Evolutionary conservation across 192 early-diverging fungal genomes (phyloP).

Genomic region (Coemansia pectinata): DNA sequence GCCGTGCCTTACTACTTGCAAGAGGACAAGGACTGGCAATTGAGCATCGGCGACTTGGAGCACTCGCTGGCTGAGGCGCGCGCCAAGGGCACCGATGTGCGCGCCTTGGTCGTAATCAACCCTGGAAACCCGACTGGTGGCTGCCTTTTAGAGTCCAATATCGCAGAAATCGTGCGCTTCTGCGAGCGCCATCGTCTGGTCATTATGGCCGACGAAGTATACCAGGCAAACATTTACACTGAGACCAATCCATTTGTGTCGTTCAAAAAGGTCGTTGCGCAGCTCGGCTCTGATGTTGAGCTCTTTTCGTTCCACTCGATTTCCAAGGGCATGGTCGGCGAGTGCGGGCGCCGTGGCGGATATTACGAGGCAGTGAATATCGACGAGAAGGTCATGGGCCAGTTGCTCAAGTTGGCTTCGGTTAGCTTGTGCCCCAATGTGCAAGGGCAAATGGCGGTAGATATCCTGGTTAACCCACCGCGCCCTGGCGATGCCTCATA

Average conservation of each 20-base stretch:
- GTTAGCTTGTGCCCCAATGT: slow-evolving; percentile 94
- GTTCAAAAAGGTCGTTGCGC: slow-evolving; percentile 91
- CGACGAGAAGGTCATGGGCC: slow-evolving; percentile 69
- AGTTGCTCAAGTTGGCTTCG: slow-evolving; percentile 94
- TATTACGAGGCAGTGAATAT: slow-evolving; percentile 95
- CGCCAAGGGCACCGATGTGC: slow-evolving; percentile 76
- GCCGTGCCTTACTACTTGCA: slow-evolving; percentile 92
- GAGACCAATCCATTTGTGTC: slow-evolving; percentile 85
- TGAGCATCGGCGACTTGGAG: slow-evolving; percentile 68
- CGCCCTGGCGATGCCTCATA: slow-evolving; percentile 77
- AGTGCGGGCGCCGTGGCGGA: slow-evolving; percentile 96
- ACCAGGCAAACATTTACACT: slow-evolving; percentile 95
- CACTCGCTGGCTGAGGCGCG: slow-evolving; percentile 65
- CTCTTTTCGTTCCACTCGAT: slow-evolving; percentile 95
- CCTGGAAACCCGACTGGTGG: slow-evolving; percentile 99
- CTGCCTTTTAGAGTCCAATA: slow-evolving; percentile 77
- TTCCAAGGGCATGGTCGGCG: slow-evolving; percentile 98
- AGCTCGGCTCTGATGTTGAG: slow-evolving; percentile 78
- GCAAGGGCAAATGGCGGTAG: slow-evolving; percentile 91
- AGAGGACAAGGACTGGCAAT: slow-evolving; percentile 82
- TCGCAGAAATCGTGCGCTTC: slow-evolving; percentile 87
- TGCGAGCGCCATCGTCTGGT: slow-evolving; percentile 81
- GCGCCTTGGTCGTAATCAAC: slow-evolving; percentile 96
- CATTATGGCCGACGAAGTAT: slow-evolving; percentile 96
- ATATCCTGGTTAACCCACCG: slow-evolving; percentile 93